Base-by-base conservation (phyloP, 345 rosid species). In the Gossypium rotundifolium region DNA sequence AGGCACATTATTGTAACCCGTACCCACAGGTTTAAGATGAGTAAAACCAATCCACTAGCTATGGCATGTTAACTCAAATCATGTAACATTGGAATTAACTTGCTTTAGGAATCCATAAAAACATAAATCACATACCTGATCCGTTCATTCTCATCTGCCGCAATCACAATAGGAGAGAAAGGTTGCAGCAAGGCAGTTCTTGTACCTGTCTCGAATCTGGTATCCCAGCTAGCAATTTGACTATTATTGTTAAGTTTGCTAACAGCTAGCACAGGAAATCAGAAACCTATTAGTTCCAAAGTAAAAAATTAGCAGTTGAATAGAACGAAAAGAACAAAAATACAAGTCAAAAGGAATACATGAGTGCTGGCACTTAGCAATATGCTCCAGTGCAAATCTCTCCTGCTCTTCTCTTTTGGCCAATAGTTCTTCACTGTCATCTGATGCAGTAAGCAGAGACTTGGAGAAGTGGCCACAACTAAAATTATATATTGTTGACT, bases 401-500 rank as follows among this genome's bases (percentile, higher is more conserved):
- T 96, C 97, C 79, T 86, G 87, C 80, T 87, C 97, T 83, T 91
- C 97, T 82, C 99, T 90, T 86, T 84, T 89, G 78, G 85, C 82
- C 59, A 84, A 75, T 70, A 88, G 84, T 74, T 90, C 98, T 78
- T 90, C 97, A 68, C 90, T 70, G 81, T 90, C 97, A 84, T 96
- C 99, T 48, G 89, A 81, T 20, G 86, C 85, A 60, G 85, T 86
- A 68, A 93, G 97, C 83, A 93, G 91, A 46, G 99, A 98, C 85
- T 90, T 91, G 53, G 97, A 96, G 79, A 96, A 96, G 84, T 90
- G 93, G 64, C 96, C 92, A 79, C 97, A 96, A 75, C 99, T 93
- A 97, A 96, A 96, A 78, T 85, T 91, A 79, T 96, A 96, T 51
- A 96, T 91, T 51, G 93, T 85, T 76, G 99, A 93, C 72, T 86